These are phyloP conservation scores for Emergomyces pasteurianus DNA, from an alignment of 2,329 filamentous ascomycete species.

Conservation along the genomic window DNA sequence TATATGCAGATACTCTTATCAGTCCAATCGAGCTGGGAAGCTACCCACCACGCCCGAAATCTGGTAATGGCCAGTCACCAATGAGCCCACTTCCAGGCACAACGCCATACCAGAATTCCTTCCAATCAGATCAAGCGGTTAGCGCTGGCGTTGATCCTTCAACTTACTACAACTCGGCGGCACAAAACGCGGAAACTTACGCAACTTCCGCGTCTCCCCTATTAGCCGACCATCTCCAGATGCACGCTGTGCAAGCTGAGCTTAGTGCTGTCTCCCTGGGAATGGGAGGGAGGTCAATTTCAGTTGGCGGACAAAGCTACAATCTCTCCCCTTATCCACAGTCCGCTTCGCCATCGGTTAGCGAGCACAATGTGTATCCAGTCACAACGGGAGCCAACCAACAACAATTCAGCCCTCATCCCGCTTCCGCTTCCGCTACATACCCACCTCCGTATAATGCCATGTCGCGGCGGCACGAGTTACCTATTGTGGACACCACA, in stretches of 20 bases:
- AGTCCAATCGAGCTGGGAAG: slow-evolving; percentile 4
- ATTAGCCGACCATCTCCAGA: slow-evolving; percentile 2
- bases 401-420: slow-evolving; percentile 5
- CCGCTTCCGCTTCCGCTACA: slow-evolving; percentile 11
- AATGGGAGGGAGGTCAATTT: neutral
- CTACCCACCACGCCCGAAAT: neutral
- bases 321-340: slow-evolving; percentile 4
- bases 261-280: neutral
- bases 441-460: slow-evolving; percentile 15
- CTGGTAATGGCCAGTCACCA: neutral
- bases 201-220: neutral
- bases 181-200: slow-evolving; percentile 3
- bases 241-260: slow-evolving; percentile 5
- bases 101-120: neutral
- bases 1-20: slow-evolving; percentile 29
- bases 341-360: slow-evolving; percentile 3
- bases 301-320: neutral
- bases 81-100: neutral
- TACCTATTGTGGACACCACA: slow-evolving; percentile 16
- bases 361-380: slow-evolving; percentile 1
- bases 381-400: neutral
- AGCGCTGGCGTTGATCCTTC: neutral
- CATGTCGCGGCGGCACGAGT: slow-evolving; percentile 4
- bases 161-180: neutral
- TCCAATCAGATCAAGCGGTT: neutral